Base-by-base conservation (phyloP, 257 asterid species). In the Ocimum tenuiflorum region DNA sequence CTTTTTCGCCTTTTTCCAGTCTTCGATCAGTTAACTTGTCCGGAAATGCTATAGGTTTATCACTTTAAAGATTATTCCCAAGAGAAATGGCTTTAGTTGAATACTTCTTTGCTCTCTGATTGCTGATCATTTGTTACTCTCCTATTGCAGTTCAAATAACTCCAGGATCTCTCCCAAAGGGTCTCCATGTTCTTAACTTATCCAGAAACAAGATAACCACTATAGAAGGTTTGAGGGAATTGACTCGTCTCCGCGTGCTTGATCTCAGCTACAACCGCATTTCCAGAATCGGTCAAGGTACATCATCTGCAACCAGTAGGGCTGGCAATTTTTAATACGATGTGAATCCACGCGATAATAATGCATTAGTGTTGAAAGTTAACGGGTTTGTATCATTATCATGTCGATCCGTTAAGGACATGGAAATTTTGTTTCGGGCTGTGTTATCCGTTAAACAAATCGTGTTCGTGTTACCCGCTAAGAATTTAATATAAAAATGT, bases 181-280 rank as follows among this genome's bases (percentile, higher is more conserved):
- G 96, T 65, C 94, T 91, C 53, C 98, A 91, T 55, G 64, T 76
- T 69, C 94, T 91, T 62, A 75, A 88, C 61, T 60, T 91, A 67
- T 85, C 98, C 19, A 86, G 77, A 76, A 91, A 91, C 87, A 85
- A 85, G 81, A 91, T 91, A 60, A 68, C 55, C 65, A 60, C 87
- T 7, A 86, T 85, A 46, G 96, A 86, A 76, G 96, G 97, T 18
- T 82, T 91, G 70, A 76, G 91, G 69, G 98, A 91, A 31, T 56
- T 88, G 78, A 80, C 91, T 20, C 83, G 86, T 29, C 68, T 91
- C n/a, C 82, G 96, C 8, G 79, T 86, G 22, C 89, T 91, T 39
- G 91, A 91, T 70, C 88, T 91, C 75, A 91, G 96, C 69, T 86
- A 91, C 79, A 91, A 88, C 72, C 77, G 94, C 17, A 80, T 91